Evolutionary conservation across 2,329 filamentous ascomycete species (phyloP).

Genomic region (Colletotrichum lindemuthianum): DNA sequence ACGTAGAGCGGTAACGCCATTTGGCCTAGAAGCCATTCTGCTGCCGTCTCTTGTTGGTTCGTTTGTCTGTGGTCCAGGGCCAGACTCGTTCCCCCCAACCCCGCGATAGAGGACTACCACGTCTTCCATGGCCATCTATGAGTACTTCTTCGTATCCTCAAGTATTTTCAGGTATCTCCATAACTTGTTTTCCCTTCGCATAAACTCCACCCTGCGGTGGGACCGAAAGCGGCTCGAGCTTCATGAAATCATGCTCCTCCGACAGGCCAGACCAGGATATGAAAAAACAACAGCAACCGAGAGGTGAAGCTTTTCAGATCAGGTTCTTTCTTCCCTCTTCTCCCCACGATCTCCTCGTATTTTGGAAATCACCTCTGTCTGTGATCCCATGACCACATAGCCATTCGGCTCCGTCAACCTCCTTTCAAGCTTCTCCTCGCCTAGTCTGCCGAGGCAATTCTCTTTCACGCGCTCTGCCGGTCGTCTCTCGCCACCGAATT

Average conservation of each 20-base stretch:
- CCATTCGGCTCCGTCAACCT: background rate
- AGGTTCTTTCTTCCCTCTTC: constrained; percentile 8
- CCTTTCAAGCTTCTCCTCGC: background rate
- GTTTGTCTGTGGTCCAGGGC: background rate
- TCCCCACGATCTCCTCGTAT: constrained; percentile 7
- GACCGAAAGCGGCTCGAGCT: constrained; percentile 34
- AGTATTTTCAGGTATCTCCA: background rate
- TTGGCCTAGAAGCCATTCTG: constrained; percentile 22
- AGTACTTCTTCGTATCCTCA: too few species aligned
- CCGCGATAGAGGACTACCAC: constrained; percentile 25
- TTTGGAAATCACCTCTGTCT: background rate
- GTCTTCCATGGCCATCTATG: too few species aligned
- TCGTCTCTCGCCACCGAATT: background rate
- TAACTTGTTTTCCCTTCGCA: constrained; percentile 20
- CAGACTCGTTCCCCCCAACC: constrained; percentile 11
- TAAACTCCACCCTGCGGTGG: constrained; percentile 1
- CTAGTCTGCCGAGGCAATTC: background rate
- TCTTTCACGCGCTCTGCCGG: background rate
- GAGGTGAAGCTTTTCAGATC: constrained; percentile 23
- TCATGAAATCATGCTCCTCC: constrained; percentile 25
- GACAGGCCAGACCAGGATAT: constrained; percentile 1
- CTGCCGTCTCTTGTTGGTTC: background rate
- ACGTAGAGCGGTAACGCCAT: constrained; percentile 23
- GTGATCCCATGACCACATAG: background rate
- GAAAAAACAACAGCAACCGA: constrained; percentile 6